Conservation (phyloP, 2,329 filamentous ascomycete genomes). For the Sclerotinia spermophila region DNA sequence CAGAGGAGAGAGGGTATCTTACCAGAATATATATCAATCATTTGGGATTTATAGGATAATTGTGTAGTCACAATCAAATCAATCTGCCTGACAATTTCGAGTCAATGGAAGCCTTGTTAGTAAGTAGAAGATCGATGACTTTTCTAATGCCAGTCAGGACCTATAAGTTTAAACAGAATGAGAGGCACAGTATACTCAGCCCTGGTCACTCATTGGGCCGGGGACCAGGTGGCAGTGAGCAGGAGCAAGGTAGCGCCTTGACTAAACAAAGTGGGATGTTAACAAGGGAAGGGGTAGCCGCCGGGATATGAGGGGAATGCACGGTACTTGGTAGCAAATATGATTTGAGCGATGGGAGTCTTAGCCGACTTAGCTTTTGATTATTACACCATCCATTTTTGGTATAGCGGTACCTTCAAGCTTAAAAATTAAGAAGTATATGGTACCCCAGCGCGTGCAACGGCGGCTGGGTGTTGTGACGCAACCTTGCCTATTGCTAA, state of each 20-base stretch:
- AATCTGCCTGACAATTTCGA: slow-evolving; percentile 19
- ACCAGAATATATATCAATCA: slow-evolving; percentile 9
- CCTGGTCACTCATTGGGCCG: slow-evolving; percentile 23
- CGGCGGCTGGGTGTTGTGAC: slow-evolving; percentile 14
- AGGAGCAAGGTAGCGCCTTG: slow-evolving; percentile 15
- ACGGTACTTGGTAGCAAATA: slow-evolving; percentile 13
- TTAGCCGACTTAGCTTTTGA: slow-evolving; percentile 1
- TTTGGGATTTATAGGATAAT: slow-evolving; percentile 18
- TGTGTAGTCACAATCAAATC: slow-evolving; percentile 19
- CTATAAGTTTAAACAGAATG: slow-evolving; percentile 27
- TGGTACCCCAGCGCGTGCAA: slow-evolving; percentile 5
- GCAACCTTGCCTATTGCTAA: slow-evolving; percentile 4
- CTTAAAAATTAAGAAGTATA: slow-evolving; percentile 5
- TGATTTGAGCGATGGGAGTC: not conserved
- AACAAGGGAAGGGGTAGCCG: slow-evolving; percentile 15
- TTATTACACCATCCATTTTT: not conserved
- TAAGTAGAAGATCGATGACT: slow-evolving; percentile 16
- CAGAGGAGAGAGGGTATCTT: not conserved
- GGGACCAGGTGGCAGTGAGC: slow-evolving; percentile 26
- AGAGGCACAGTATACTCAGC: slow-evolving; percentile 29
- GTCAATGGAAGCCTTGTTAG: slow-evolving; percentile 23
- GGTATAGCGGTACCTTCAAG: slow-evolving; percentile 10
- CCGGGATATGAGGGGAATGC: slow-evolving; percentile 14
- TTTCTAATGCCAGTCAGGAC: slow-evolving; percentile 21
- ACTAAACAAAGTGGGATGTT: slow-evolving; percentile 18